Evolutionary conservation across 2,329 filamentous ascomycete genomes (phyloP), one percentile per base, ranked within the genome.

Genomic region (Fusarium sterilihyphosum): DNA sequence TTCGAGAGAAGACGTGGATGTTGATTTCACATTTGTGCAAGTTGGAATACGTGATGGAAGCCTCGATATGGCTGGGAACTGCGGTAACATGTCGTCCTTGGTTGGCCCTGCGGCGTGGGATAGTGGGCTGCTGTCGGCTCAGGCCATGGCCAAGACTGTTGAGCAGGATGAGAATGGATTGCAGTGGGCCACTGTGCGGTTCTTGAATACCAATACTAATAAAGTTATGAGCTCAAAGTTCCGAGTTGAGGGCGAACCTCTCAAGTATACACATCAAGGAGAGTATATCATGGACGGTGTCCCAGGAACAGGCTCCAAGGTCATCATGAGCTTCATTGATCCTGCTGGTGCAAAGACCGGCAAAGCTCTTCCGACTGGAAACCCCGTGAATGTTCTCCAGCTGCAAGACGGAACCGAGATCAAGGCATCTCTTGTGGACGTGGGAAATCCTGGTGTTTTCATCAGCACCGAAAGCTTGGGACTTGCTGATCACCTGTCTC

Each of bases 11-110:
- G 86, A 86, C 33, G 87, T 86, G 0, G 88, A 93, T 72, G 85
- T 94, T 18, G 90, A 93, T 67, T 94, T 92, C 78, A 94, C 92
- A 0, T 94, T 94, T 78, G 88, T 92, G 4, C 90, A 91, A 44
- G 84, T 94, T 12, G 92, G 92, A 6, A 88, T 94, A 61, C 87
- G 88, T 60, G 86, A 91, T 74, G 83, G 84, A 9, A 82, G 84
- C 38, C 85, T 94, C 6, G 92, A 94, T 77, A 87, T 89, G 76
- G 89, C 90, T 0, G 90, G 92, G 31, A 94, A 94, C 76, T 94
- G 92, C 78, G 92, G 92, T n/a, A 94, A 94, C 79, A 92, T 94
- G 91, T 89, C 86, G 11, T 86, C 88, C 46, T 87, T 90, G 1
- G 87, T 94, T 52, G 93, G 92, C 0, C 92, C 92, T 0, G 76